These are phyloP conservation scores for Aspergillus kassunensis DNA, from an alignment of 495 filamentous ascomycete species.

Conservation along the genomic window DNA sequence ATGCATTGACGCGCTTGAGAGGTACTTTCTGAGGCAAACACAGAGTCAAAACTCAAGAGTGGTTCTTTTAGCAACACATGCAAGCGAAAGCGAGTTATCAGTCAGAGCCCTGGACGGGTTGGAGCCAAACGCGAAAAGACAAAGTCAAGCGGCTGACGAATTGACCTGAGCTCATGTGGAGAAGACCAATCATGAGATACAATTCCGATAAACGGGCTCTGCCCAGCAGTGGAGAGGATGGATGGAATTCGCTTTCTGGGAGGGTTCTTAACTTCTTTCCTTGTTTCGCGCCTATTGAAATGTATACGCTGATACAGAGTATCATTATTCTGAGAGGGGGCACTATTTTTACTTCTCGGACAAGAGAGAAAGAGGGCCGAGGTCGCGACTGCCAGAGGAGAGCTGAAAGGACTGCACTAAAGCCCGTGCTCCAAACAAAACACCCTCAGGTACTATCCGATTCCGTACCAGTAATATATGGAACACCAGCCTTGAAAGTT, in stretches of 20 bases:
- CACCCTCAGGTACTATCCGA: slow-evolving; percentile 1
- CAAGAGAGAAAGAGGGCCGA: not conserved
- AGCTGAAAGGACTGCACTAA: slow-evolving; percentile 8
- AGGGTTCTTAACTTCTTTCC: not conserved
- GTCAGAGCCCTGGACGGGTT: not conserved
- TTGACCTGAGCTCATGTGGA: slow-evolving; percentile 7
- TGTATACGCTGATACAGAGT: too few species aligned
- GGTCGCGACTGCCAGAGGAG: not conserved
- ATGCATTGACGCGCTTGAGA: not conserved
- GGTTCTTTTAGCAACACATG: not conserved
- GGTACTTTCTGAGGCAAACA: slow-evolving; percentile 4
- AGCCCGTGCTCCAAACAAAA: not conserved
- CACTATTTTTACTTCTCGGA: too few species aligned
- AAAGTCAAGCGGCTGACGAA: slow-evolving; percentile 8
- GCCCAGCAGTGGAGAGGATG: too few species aligned
- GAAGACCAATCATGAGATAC: not conserved
- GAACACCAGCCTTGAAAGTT: too few species aligned
- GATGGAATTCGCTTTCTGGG: not conserved
- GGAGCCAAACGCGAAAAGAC: too few species aligned
- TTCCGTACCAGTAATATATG: too few species aligned
- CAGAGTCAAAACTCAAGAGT: too few species aligned
- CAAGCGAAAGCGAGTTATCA: not conserved
- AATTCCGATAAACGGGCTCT: too few species aligned
- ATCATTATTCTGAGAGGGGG: too few species aligned
- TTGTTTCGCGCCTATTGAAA: not conserved